phyloP scores from a whole-genome alignment of 1,284 basidiomycete genomes.

The Microbotryum silenes-acaulis region DNA sequence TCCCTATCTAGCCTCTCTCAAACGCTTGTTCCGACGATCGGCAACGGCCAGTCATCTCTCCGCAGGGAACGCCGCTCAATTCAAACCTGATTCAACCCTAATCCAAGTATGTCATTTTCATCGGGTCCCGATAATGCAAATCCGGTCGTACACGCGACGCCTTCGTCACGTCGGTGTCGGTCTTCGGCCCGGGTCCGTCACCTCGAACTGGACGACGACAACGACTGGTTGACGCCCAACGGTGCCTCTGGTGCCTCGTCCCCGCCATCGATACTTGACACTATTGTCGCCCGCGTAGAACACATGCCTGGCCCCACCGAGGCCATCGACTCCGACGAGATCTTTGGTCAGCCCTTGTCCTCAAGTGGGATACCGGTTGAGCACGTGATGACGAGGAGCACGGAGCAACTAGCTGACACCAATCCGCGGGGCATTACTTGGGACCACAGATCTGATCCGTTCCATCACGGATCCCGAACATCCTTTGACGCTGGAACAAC shows the following conservation, averaged over 20 bases:
- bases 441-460: conserved; percentile 60
- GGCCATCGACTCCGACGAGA: conserved; percentile 58
- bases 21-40: too few relatives aligned
- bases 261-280: conserved; percentile 1
- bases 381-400: background rate
- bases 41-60: background rate
- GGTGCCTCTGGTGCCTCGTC: background rate
- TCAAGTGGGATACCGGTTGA: background rate
- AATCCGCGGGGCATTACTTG: background rate
- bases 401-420: background rate
- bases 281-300: background rate
- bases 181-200: conserved; percentile 19
- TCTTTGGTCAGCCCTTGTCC: conserved; percentile 50
- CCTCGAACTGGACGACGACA: conserved; percentile 25
- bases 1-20: too few relatives aligned
- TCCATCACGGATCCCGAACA: conserved; percentile 96
- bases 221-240: conserved; percentile 4
- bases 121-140: conserved; percentile 34
- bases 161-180: background rate
- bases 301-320: conserved; percentile 11
- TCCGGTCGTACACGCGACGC: conserved; percentile 29
- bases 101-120: conserved; percentile 8
- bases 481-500: conserved; percentile 86
- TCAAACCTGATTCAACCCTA: background rate
- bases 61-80: background rate